These are phyloP conservation scores for Aspergillus sp. DNA, from an alignment of 2,329 filamentous ascomycete genomes.

Conservation along the genomic window DNA sequence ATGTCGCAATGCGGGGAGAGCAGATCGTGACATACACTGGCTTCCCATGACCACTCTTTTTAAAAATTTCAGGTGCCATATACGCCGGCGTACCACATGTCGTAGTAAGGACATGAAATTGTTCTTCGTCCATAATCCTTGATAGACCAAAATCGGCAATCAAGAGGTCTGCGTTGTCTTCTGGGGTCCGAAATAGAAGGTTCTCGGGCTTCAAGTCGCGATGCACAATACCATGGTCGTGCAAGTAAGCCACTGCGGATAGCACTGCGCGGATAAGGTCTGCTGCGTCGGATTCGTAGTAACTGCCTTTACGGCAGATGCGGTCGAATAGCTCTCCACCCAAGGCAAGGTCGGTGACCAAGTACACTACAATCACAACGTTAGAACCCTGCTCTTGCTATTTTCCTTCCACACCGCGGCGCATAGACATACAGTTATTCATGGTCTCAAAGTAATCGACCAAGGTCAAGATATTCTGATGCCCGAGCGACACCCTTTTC, in stretches of 20 bases:
- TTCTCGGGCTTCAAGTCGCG: constrained; percentile 97
- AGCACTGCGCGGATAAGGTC: constrained; percentile 91
- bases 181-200: constrained; percentile 87
- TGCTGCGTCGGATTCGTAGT: constrained; percentile 94
- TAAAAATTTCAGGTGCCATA: constrained; percentile 99
- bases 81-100: constrained; percentile 97
- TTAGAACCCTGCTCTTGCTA: constrained; percentile 10
- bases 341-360: constrained; percentile 92
- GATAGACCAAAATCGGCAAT: constrained; percentile 96
- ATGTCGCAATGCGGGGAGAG: not conserved
- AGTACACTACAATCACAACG: constrained; percentile 55
- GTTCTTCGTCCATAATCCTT: constrained; percentile 97
- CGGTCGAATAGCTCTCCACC: constrained; percentile 96
- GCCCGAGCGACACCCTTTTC: constrained; percentile 97
- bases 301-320: constrained; percentile 96
- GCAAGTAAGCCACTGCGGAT: constrained; percentile 95
- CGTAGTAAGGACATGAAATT: constrained; percentile 94
- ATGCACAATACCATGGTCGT: constrained; percentile 97
- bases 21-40: constrained; percentile 58
- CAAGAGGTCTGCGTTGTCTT: constrained; percentile 92
- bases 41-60: constrained; percentile 96
- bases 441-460: constrained; percentile 99
- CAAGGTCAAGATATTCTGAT: constrained; percentile 93
- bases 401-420: not conserved
- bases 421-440: constrained; percentile 65